These are phyloP conservation scores for Aspergillus hiratsukae DNA, from an alignment of 2,329 filamentous ascomycete genomes.

Conservation along the genomic window DNA sequence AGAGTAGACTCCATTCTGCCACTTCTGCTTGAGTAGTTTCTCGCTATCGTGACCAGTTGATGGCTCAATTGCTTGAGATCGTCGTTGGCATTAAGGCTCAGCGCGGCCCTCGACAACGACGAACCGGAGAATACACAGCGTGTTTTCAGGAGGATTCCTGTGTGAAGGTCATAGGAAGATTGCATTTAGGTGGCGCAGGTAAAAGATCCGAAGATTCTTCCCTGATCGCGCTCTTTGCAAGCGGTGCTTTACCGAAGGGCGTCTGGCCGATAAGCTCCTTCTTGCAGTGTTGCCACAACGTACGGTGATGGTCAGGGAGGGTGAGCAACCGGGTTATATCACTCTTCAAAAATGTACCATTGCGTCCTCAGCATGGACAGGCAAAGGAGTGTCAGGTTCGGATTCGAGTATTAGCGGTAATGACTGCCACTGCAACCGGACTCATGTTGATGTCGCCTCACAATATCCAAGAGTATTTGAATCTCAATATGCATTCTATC, in stretches of 20 bases:
- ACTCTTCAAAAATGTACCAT: neutral
- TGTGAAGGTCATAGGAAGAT: too few relatives aligned
- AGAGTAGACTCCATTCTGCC: constrained; percentile 15
- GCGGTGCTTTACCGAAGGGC: constrained; percentile 12
- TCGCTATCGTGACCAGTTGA: constrained; percentile 6
- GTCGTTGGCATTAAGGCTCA: neutral
- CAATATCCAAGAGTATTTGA: too few relatives aligned
- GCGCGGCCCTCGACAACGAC: neutral
- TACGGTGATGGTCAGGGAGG: constrained; percentile 19
- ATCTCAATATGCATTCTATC: too few relatives aligned
- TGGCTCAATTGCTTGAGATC: neutral
- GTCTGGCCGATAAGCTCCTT: constrained; percentile 17
- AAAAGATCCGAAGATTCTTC: too few relatives aligned
- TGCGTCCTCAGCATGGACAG: neutral
- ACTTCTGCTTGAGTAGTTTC: constrained; percentile 20
- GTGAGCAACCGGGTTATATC: constrained; percentile 11
- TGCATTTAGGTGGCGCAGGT: too few relatives aligned
- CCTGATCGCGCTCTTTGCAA: constrained; percentile 19
- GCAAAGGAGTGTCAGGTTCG: constrained; percentile 1
- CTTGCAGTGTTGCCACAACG: constrained; percentile 19
- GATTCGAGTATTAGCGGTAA: constrained; percentile 10
- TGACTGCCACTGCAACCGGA: too few relatives aligned
- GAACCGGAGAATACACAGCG: constrained; percentile 2
- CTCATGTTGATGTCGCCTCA: too few relatives aligned
- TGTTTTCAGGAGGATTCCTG: neutral